phyloP scores from a whole-genome alignment of 768 basidiomycete genomes.

The Suillus placidus region DNA sequence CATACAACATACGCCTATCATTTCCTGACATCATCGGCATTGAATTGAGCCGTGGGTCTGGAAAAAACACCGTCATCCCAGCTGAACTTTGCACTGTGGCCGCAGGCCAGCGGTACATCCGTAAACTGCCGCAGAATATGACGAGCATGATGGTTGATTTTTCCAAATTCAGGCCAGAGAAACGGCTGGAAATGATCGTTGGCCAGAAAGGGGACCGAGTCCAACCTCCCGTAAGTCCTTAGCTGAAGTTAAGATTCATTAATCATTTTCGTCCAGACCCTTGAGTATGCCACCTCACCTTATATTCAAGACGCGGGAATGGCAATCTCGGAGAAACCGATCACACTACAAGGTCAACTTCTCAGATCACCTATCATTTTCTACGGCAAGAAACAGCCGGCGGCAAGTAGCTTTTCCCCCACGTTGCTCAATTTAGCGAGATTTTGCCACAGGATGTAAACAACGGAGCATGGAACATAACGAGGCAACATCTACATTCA shows the following conservation, averaged over 20 bases:
- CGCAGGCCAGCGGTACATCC: constrained; percentile 52
- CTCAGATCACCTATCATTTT: constrained; percentile 37
- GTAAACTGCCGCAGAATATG: constrained; percentile 43
- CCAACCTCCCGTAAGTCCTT: constrained; percentile 23
- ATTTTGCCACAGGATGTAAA: constrained; percentile 21
- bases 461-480: constrained; percentile 43
- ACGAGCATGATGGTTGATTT: constrained; percentile 49
- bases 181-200: constrained; percentile 43
- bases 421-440: not conserved
- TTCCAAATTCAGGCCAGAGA: constrained; percentile 48
- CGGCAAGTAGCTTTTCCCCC: not conserved
- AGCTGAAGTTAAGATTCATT: not conserved
- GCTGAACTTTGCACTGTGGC: constrained; percentile 50
- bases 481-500: constrained; percentile 29
- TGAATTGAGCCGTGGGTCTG: constrained; percentile 27
- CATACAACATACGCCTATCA: constrained; percentile 37
- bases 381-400: constrained; percentile 23
- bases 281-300: constrained; percentile 43
- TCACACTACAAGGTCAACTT: constrained; percentile 39
- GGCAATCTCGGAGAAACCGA: constrained; percentile 33
- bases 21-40: constrained; percentile 46
- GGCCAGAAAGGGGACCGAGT: constrained; percentile 29
- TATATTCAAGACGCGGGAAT: constrained; percentile 48
- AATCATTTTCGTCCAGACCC: constrained; percentile 23
- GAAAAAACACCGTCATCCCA: constrained; percentile 42